phyloP scores from a whole-genome alignment of 768 basidiomycete species.

The Suillus clintonianus region DNA sequence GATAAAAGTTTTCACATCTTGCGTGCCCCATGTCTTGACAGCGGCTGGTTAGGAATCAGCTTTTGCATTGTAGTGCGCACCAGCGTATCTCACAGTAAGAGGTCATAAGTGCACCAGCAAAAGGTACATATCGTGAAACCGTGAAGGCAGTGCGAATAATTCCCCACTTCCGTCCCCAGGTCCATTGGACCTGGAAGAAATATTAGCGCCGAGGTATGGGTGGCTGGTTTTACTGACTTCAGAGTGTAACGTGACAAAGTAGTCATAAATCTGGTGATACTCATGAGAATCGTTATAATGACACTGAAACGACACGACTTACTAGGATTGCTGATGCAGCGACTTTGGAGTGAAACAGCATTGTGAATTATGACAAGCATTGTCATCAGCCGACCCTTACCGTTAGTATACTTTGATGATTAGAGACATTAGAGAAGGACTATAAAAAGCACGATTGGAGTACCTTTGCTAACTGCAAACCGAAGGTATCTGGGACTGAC shows the following conservation, averaged over 20 bases:
- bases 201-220: background rate
- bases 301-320: background rate
- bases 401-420: background rate
- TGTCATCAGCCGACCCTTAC: background rate
- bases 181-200: constrained; percentile 15
- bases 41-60: background rate
- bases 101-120: constrained; percentile 6
- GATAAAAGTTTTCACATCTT: background rate
- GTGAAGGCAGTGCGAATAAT: background rate
- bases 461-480: background rate
- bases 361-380: background rate
- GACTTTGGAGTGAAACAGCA: background rate
- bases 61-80: background rate
- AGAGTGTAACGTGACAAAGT: background rate
- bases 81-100: background rate
- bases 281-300: background rate
- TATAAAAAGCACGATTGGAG: background rate
- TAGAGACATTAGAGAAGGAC: background rate
- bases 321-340: background rate
- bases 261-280: background rate
- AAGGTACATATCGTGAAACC: constrained; percentile 6
- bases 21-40: background rate
- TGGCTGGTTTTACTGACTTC: background rate
- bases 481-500: background rate
- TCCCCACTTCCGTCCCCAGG: constrained; percentile 9